phyloP scores from a whole-genome alignment of 305 asterid species.

The Withania somnifera region DNA sequence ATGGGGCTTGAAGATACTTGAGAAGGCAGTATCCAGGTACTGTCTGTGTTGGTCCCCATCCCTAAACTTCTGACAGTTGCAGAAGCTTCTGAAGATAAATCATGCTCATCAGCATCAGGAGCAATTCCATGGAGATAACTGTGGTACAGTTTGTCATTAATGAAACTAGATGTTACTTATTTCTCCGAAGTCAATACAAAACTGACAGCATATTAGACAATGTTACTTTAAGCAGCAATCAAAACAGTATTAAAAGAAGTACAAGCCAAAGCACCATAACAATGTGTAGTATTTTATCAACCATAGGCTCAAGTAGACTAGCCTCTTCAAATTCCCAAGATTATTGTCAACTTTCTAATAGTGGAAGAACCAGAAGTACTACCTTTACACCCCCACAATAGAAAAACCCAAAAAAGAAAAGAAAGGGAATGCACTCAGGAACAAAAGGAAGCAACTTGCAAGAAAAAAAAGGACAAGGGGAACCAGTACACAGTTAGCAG shows the following conservation, averaged over 20 bases:
- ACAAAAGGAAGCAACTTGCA: not conserved
- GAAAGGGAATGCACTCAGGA: not conserved
- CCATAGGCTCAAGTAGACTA: not conserved
- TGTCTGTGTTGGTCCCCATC: constrained; percentile 31
- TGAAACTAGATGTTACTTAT: not conserved
- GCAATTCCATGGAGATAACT: constrained; percentile 57
- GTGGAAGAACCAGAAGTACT: not conserved
- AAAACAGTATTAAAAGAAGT: not conserved
- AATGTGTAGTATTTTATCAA: not conserved
- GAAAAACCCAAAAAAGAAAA: not conserved
- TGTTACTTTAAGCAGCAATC: not conserved
- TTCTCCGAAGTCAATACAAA: not conserved
- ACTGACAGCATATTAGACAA: not conserved
- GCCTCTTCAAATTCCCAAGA: not conserved
- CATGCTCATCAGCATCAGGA: constrained; percentile 33
- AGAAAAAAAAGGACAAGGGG: not conserved
- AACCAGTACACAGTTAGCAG: not conserved
- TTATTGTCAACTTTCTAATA: not conserved
- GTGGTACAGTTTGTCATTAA: constrained; percentile 7
- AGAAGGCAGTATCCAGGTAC: constrained; percentile 57
- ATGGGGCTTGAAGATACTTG: constrained; percentile 50
- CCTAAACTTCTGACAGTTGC: constrained; percentile 42
- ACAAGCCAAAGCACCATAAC: not conserved
- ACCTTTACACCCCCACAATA: too few species aligned
- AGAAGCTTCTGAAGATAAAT: constrained; percentile 55